Evolutionary conservation across 2,329 filamentous ascomycete species (phyloP), one percentile per base, ranked within the genome.

Genomic region (Colletotrichum sp.): DNA sequence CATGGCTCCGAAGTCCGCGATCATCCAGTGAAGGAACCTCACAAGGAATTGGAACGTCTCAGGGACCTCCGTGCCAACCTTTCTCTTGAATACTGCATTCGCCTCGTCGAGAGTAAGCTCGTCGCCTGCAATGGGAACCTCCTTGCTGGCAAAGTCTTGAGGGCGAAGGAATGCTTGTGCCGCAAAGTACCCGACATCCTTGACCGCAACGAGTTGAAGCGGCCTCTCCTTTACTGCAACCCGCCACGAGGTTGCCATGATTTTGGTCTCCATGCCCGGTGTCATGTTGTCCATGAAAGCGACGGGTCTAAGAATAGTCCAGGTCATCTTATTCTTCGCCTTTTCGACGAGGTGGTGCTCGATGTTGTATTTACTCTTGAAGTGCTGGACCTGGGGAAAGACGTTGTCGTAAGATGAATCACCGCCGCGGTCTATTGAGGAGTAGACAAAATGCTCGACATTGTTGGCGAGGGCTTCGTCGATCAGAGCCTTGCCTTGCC

Each of bases 371-470:
- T 94, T 94, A 79, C 83, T 87, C 74, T 87, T 86, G 81, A 94
- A 94, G 81, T 94, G 92, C 1, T 91, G 90, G 63, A 94, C 86
- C 1, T 92, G 93, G 0, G 88, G 84, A 76, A 88, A 88, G 15
- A 87, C 85, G 63, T 86, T 83, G 63, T 87, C 89, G 8, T 86
- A 86, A 3, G 79, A 81, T 44, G 86, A 87, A 64, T 88, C 86
- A 24, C 91, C 90, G 59, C 90, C 89, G 52, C 92, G 90, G 75
- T 93, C 92, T 9, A 92, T 90, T 57, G 88, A 91, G 1, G 87
- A 88, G 82, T 93, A 94, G 60, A 94, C 88, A 78, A 94, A 92
- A 80, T 92, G 89, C 75, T 87, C 85, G 52, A 94, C 90, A 15
- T 87, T 86, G 30, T 89, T 82, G 30, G 88, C 86, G 73, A 93